Percentiles rank a stretch among this genome's conserved stretches.
Conservation (phyloP, 129 eudicot genomes). For the Mikania micrantha region DNA sequence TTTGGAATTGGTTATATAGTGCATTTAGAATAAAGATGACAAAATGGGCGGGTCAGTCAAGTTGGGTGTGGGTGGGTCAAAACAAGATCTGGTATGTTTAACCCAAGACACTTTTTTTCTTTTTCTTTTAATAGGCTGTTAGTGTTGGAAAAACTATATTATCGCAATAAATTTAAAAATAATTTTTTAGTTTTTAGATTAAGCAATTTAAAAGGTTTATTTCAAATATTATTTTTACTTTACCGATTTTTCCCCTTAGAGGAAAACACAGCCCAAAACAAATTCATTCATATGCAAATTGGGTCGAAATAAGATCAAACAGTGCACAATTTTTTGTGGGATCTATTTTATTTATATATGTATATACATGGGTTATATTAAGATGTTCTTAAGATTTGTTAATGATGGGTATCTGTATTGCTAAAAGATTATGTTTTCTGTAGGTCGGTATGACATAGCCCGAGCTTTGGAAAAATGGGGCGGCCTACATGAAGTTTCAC, state of each 20-base stretch:
- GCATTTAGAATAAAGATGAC: neutral
- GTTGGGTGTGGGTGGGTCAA: neutral
- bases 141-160: neutral
- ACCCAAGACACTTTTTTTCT: neutral
- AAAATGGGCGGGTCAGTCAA: neutral
- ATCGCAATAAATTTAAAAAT: neutral
- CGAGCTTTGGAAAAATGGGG: conserved; percentile 98
- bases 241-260: neutral
- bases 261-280: neutral
- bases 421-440: conserved; percentile 10
- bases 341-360: neutral
- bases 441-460: conserved; percentile 97
- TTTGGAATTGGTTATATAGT: neutral
- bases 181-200: neutral
- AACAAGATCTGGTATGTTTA: neutral
- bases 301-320: neutral
- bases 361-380: neutral
- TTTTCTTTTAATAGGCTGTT: neutral
- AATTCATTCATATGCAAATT: neutral
- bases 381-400: neutral
- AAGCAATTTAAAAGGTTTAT: neutral
- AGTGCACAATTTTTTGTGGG: neutral
- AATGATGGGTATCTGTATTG: too few species aligned
- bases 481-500: conserved; percentile 92
- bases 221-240: neutral